Conservation (phyloP, 1,284 basidiomycete species). For the Fomitopsis betulina region DNA sequence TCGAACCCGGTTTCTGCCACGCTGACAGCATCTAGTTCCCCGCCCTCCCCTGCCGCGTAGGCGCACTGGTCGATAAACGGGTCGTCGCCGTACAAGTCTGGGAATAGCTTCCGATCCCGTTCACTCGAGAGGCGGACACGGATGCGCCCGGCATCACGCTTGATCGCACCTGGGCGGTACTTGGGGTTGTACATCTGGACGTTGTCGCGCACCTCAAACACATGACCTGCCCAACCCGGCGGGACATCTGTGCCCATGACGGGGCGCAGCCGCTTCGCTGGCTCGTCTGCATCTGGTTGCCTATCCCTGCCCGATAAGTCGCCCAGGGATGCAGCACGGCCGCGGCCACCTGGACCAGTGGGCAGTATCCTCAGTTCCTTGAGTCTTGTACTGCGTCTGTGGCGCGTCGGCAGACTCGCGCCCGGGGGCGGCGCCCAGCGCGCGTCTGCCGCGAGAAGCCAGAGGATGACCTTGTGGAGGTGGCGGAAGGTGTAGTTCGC, state of each 20-base stretch:
- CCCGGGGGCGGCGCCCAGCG: constrained; percentile 9
- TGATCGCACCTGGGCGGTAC: constrained; percentile 49
- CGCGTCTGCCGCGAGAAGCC: constrained; percentile 48
- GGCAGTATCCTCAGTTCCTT: background rate
- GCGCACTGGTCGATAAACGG: background rate
- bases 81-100: constrained; percentile 18
- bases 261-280: background rate
- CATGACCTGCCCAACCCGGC: constrained; percentile 34
- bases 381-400: constrained; percentile 7
- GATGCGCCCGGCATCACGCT: constrained; percentile 39
- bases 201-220: constrained; percentile 55
- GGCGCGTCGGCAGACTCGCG: constrained; percentile 2
- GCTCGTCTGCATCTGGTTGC: background rate
- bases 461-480: constrained; percentile 56
- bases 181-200: constrained; percentile 34
- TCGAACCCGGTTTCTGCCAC: constrained; percentile 3
- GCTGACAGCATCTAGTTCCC: background rate
- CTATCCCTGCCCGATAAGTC: background rate
- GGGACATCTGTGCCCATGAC: constrained; percentile 5
- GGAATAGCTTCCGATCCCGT: constrained; percentile 50
- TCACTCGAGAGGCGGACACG: constrained; percentile 51
- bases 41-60: background rate
- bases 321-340: background rate
- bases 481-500: constrained; percentile 66
- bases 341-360: background rate